phyloP scores from a whole-genome alignment of 2,329 filamentous ascomycete genomes.

The Talaromyces sp. region DNA sequence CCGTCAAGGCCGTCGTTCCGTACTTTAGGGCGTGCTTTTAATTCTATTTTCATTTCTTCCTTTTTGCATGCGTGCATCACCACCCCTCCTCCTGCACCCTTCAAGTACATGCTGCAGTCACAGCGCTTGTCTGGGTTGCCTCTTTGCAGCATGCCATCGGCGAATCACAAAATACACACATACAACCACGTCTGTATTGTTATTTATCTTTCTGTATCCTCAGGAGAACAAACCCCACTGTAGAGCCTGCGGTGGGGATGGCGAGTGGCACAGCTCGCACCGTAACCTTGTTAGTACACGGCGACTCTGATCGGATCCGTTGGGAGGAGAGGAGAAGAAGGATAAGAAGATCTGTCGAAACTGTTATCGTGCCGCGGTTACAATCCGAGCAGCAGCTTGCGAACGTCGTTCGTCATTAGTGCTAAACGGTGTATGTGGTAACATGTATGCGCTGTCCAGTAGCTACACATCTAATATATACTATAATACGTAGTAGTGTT shows the following conservation, averaged over 20 bases:
- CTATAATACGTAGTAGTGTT: too few species aligned
- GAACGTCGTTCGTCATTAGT: background rate
- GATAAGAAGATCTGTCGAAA: background rate
- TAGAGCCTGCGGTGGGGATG: background rate
- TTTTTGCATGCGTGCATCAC: background rate
- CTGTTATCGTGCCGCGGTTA: background rate
- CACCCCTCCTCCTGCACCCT: background rate
- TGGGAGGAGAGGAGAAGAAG: background rate
- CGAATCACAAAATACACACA: background rate
- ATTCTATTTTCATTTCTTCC: background rate
- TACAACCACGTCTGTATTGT: background rate
- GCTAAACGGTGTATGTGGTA: background rate
- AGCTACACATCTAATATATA: too few species aligned
- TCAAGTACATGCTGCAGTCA: background rate
- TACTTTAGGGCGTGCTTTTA: conserved; percentile 10
- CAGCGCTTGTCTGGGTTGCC: background rate
- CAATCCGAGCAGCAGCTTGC: background rate
- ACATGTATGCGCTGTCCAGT: background rate
- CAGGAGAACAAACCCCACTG: background rate
- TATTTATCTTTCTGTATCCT: background rate
- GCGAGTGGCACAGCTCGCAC: conserved; percentile 1
- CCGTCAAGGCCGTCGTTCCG: conserved; percentile 8
- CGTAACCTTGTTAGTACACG: background rate
- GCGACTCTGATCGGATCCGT: background rate
- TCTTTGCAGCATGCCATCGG: background rate